A percentile compares a stretch with the other conserved stretches of the same genome.
Conservation (phyloP, 768 basidiomycete species). For the Amanita rubescens region DNA sequence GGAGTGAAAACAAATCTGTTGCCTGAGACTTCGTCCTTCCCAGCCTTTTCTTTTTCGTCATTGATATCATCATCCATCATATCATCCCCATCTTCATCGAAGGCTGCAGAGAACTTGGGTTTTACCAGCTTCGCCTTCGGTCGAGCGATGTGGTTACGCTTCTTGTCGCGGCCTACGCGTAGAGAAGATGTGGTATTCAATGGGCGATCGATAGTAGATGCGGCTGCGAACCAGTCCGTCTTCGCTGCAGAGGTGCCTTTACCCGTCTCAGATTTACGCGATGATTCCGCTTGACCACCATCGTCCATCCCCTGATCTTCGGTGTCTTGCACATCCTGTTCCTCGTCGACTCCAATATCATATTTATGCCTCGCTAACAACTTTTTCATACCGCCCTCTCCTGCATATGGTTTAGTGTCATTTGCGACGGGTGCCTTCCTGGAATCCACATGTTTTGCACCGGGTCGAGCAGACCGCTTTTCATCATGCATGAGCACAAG, state of each 20-base stretch:
- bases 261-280: slow-evolving; percentile 15
- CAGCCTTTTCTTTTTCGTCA: slow-evolving; percentile 35
- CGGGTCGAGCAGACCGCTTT: slow-evolving; percentile 40
- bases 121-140: slow-evolving; percentile 37
- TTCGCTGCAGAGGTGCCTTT: slow-evolving; percentile 14
- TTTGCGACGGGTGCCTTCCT: slow-evolving; percentile 37
- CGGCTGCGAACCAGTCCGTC: slow-evolving; percentile 26
- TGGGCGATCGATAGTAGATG: slow-evolving; percentile 19
- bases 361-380: slow-evolving; percentile 54
- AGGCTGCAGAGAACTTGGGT: slow-evolving; percentile 62
- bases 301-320: slow-evolving; percentile 16
- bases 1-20: slow-evolving; percentile 51
- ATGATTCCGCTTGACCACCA: slow-evolving; percentile 25
- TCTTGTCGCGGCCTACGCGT: slow-evolving; percentile 58
- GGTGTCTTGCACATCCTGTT: slow-evolving; percentile 14
- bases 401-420: slow-evolving; percentile 70
- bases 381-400: slow-evolving; percentile 74
- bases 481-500: slow-evolving; percentile 58
- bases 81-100: slow-evolving; percentile 42
- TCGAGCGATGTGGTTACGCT: slow-evolving; percentile 53
- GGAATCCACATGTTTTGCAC: slow-evolving; percentile 29
- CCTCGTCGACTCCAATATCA: slow-evolving; percentile 45
- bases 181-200: slow-evolving; percentile 41
- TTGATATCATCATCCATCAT: slow-evolving; percentile 33
- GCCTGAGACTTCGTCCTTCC: slow-evolving; percentile 48